A percentile compares a stretch with the other conserved stretches of the same genome.
phyloP scores from a whole-genome alignment of 2,329 filamentous ascomycete species.

The Rutstroemia sydowiana region DNA sequence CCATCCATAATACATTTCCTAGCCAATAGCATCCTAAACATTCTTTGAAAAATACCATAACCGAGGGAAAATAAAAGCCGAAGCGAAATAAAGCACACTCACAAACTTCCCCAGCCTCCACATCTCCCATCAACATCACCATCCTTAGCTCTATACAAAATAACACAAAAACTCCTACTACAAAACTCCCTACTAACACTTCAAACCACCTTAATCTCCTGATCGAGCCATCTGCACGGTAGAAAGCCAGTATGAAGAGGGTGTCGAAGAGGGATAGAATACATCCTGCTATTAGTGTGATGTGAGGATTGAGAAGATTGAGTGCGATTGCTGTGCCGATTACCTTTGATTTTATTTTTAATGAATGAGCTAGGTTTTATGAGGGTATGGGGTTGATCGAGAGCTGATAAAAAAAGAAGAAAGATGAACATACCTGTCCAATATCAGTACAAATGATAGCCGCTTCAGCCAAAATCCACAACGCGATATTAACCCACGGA shows the following conservation, averaged over 20 bases:
- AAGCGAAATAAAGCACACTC: constrained; percentile 51
- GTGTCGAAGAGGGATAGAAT: constrained; percentile 61
- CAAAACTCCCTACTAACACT: constrained; percentile 51
- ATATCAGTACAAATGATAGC: constrained; percentile 30
- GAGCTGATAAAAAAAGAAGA: neutral
- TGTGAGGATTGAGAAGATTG: constrained; percentile 53
- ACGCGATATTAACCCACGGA: constrained; percentile 42
- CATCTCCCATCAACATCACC: too few species aligned
- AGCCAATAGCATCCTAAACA: too few species aligned
- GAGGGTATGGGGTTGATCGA: too few species aligned
- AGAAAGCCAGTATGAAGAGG: constrained; percentile 59
- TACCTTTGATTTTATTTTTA: constrained; percentile 36
- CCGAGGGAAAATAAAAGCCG: too few species aligned
- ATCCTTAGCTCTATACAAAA: constrained; percentile 67
- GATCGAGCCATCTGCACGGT: constrained; percentile 50
- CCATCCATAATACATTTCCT: too few species aligned
- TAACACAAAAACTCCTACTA: constrained; percentile 58
- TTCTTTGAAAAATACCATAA: too few species aligned
- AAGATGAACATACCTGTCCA: constrained; percentile 24
- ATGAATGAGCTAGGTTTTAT: neutral
- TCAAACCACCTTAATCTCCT: constrained; percentile 53
- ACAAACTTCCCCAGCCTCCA: too few species aligned
- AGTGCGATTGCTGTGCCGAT: constrained; percentile 65
- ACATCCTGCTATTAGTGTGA: constrained; percentile 59
- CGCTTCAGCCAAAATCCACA: constrained; percentile 44